Evolutionary conservation across 2,329 filamentous ascomycete genomes (phyloP).

Genomic region (Nannizziopsis arthrosporioides): DNA sequence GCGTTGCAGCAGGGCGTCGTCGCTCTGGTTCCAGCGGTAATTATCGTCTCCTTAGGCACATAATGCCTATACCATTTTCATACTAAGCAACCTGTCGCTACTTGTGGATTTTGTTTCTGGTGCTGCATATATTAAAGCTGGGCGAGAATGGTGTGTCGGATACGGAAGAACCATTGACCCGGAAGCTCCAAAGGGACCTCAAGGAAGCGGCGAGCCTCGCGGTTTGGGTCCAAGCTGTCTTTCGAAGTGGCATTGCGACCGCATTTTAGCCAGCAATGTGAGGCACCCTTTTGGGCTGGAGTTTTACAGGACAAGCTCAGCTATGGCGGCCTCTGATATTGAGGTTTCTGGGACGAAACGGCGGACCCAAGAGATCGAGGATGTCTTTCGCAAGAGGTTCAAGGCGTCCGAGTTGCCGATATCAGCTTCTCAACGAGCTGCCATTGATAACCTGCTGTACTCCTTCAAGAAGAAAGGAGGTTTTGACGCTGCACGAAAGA

Average conservation of each 20-base stretch:
- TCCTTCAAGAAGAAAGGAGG: constrained; percentile 57
- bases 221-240: no score
- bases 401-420: constrained; percentile 52
- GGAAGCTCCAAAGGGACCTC: not conserved
- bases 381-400: constrained; percentile 38
- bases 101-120: no score
- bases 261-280: not conserved
- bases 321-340: constrained; percentile 26
- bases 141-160: no score
- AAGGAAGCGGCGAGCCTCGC: no score
- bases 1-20: not conserved
- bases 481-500: constrained; percentile 51
- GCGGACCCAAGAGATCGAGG: constrained; percentile 20
- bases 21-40: not conserved
- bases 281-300: not conserved
- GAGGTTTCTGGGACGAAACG: constrained; percentile 22
- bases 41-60: no score
- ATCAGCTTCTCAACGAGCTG: constrained; percentile 44
- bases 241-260: not conserved
- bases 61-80: no score
- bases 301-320: not conserved
- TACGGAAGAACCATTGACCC: no score
- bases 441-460: constrained; percentile 50
- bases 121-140: no score
- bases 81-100: no score